Percentiles rank a stretch among this genome's conserved stretches.
These are phyloP conservation scores for Simplicillium aogashimaense DNA, from an alignment of 2,329 filamentous ascomycete species.

Conservation along the genomic window DNA sequence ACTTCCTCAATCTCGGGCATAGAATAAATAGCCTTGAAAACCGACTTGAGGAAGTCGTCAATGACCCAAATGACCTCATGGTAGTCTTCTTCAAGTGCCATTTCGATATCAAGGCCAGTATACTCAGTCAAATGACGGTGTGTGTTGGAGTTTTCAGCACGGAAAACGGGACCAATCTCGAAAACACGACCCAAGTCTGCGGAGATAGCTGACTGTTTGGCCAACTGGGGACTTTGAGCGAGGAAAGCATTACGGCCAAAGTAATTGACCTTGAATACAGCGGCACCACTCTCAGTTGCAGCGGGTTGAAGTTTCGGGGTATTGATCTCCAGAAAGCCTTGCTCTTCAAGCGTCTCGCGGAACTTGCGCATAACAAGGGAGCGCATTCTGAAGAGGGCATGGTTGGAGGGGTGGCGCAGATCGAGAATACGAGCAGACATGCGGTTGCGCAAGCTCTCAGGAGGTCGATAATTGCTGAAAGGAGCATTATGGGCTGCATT, in stretches of 20 bases:
- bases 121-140: conserved; percentile 92
- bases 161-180: conserved; percentile 64
- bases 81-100: conserved; percentile 83
- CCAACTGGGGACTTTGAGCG: conserved; percentile 83
- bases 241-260: conserved; percentile 81
- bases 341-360: conserved; percentile 56
- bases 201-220: conserved; percentile 87
- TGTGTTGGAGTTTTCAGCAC: conserved; percentile 92
- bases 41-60: conserved; percentile 71
- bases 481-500: conserved; percentile 38
- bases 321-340: conserved; percentile 86
- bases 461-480: conserved; percentile 50
- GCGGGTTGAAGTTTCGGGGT: conserved; percentile 86
- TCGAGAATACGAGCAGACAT: conserved; percentile 73
- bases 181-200: conserved; percentile 85
- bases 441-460: conserved; percentile 58
- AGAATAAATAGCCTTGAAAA: conserved; percentile 35
- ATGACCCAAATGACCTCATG: conserved; percentile 75
- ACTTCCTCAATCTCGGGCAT: conserved; percentile 66
- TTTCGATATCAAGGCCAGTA: conserved; percentile 85
- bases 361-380: conserved; percentile 73
- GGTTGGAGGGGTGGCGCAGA: conserved; percentile 74
- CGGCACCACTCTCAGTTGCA: conserved; percentile 83
- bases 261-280: conserved; percentile 87
- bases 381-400: conserved; percentile 81